phyloP scores from a whole-genome alignment of 441 rosid genomes.

The Populus hybrid region DNA sequence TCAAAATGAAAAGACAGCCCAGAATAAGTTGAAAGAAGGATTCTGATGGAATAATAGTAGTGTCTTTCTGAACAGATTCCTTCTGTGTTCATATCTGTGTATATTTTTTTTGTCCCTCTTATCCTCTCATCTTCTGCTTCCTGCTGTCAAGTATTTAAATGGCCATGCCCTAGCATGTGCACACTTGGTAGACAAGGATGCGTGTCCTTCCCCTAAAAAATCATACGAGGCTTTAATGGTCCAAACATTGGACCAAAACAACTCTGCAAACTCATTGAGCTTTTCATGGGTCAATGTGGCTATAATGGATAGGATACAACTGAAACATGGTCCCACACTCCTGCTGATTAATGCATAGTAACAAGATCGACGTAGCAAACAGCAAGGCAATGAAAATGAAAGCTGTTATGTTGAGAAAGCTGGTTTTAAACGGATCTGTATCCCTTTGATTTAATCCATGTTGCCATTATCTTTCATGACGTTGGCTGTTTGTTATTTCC shows the following conservation, averaged over 20 bases:
- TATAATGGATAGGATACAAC: not conserved
- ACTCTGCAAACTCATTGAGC: not conserved
- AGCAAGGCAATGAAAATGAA: not conserved
- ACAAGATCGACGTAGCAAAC: not conserved
- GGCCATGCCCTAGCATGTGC: slow-evolving; percentile 10
- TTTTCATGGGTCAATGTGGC: not conserved
- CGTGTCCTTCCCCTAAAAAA: not conserved
- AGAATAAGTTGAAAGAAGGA: not conserved
- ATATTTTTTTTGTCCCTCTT: not conserved
- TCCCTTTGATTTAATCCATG: not conserved
- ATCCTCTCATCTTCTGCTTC: not conserved
- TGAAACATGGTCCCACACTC: not conserved
- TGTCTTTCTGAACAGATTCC: slow-evolving; percentile 2
- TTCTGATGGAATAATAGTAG: not conserved
- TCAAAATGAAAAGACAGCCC: not conserved
- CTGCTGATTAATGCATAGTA: too few relatives aligned
- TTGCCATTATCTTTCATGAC: not conserved
- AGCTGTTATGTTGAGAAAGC: not conserved
- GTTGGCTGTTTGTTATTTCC: not conserved
- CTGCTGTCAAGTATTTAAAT: not conserved
- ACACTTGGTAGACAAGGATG: not conserved
- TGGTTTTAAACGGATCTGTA: slow-evolving; percentile 4
- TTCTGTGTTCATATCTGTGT: not conserved
- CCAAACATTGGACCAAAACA: not conserved
- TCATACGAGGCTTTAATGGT: not conserved